Evolutionary conservation across 192 early-diverging fungal genomes (phyloP).

Genomic region (Backusella sp.): DNA sequence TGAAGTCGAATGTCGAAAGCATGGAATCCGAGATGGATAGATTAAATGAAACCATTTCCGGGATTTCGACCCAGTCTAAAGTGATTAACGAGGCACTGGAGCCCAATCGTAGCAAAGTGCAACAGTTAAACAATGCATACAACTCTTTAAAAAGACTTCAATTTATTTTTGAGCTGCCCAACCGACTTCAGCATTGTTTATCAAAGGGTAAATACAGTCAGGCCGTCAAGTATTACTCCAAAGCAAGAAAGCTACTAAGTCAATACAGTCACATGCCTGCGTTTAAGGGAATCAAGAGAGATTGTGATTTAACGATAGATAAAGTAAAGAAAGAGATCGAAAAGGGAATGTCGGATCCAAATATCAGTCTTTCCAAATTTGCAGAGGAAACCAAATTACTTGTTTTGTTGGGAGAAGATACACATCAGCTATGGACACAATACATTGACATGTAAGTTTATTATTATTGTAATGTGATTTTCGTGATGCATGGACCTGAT

Average conservation of each 20-base stretch:
- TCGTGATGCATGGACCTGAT: neutral
- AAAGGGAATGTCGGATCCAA: constrained; percentile 41
- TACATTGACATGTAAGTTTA: constrained; percentile 47
- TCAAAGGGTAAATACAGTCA: constrained; percentile 60
- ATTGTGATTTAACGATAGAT: constrained; percentile 79
- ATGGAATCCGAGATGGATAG: constrained; percentile 85
- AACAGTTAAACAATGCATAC: constrained; percentile 70
- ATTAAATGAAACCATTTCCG: constrained; percentile 64
- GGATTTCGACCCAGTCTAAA: constrained; percentile 53
- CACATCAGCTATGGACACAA: constrained; percentile 37
- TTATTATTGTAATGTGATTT: neutral
- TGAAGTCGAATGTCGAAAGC: constrained; percentile 82
- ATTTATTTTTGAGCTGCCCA: constrained; percentile 87
- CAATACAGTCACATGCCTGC: constrained; percentile 76
- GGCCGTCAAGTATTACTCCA: constrained; percentile 75
- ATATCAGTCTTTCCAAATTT: constrained; percentile 44
- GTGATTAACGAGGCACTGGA: constrained; percentile 62
- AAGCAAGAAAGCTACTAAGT: constrained; percentile 66
- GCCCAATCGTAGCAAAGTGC: constrained; percentile 67
- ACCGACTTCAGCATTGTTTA: constrained; percentile 62
- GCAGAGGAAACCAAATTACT: constrained; percentile 50
- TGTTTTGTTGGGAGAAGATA: constrained; percentile 43
- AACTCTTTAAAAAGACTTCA: constrained; percentile 76
- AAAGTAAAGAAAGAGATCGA: constrained; percentile 64
- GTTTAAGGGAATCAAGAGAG: constrained; percentile 76